Conservation (phyloP, 768 basidiomycete genomes). For the Russula sp. region DNA sequence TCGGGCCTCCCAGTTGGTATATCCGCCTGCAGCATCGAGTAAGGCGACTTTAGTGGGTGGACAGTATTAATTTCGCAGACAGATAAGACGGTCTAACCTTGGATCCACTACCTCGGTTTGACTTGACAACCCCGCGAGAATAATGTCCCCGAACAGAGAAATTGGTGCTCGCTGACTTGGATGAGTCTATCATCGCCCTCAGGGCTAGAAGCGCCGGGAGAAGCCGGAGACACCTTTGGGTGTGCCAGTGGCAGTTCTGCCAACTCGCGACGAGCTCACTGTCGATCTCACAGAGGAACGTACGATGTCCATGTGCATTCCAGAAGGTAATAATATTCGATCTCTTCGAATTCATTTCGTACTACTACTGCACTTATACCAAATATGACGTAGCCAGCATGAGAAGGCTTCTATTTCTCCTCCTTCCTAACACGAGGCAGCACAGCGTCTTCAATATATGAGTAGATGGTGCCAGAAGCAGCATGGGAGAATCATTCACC, state of each 20-base stretch:
- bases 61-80: not conserved
- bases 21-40: conserved; percentile 1
- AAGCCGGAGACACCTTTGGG: not conserved
- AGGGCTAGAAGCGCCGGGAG: not conserved
- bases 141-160: not conserved
- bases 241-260: too few species aligned
- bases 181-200: not conserved
- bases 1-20: not conserved
- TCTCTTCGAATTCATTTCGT: conserved; percentile 17
- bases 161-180: not conserved
- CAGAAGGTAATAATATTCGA: conserved; percentile 6
- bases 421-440: conserved; percentile 12
- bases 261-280: not conserved
- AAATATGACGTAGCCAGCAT: not conserved
- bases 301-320: conserved; percentile 8
- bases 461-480: not conserved
- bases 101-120: not conserved
- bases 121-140: not conserved
- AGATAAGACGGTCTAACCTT: not conserved
- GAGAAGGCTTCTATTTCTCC: conserved; percentile 5
- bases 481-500: not conserved
- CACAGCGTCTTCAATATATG: not conserved
- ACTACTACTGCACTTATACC: not conserved
- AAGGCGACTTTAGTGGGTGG: not conserved
- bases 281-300: conserved; percentile 8